A percentile compares a stretch with the other conserved stretches of the same genome.
These are phyloP conservation scores for Dioscorea cayenensis DNA, from an alignment of 116 monocot species.

Conservation along the genomic window DNA sequence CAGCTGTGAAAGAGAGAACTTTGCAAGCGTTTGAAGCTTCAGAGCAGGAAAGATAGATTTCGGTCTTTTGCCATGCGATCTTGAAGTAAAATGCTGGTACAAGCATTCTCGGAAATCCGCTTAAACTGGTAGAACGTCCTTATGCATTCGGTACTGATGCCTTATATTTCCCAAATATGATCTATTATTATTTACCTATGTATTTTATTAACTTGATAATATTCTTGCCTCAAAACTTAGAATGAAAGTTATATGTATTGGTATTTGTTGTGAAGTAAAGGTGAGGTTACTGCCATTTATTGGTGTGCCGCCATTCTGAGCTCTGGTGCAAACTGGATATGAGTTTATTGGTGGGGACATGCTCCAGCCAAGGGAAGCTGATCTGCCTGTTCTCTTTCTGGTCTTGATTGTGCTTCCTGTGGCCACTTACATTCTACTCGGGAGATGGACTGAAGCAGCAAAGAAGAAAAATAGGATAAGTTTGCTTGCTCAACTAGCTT, in stretches of 20 bases:
- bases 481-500: slow-evolving; percentile 57
- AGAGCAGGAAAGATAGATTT: background rate
- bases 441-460: slow-evolving; percentile 65
- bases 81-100: background rate
- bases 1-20: background rate
- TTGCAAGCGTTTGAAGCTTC: background rate
- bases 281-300: background rate
- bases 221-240: background rate
- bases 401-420: slow-evolving; percentile 85
- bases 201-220: background rate
- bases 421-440: slow-evolving; percentile 78
- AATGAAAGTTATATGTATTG: background rate
- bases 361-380: slow-evolving; percentile 96
- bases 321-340: slow-evolving; percentile 37
- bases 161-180: background rate
- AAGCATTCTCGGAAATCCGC: background rate
- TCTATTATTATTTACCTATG: background rate
- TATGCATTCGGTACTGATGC: background rate
- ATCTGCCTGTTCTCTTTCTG: slow-evolving; percentile 68
- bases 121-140: background rate
- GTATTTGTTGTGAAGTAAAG: background rate
- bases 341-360: slow-evolving; percentile 80
- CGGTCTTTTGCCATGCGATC: background rate
- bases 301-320: slow-evolving; percentile 8
- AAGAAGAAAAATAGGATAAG: slow-evolving; percentile 61